Conservation (phyloP, 2,329 filamentous ascomycete species). For the Volutella citrinella region DNA sequence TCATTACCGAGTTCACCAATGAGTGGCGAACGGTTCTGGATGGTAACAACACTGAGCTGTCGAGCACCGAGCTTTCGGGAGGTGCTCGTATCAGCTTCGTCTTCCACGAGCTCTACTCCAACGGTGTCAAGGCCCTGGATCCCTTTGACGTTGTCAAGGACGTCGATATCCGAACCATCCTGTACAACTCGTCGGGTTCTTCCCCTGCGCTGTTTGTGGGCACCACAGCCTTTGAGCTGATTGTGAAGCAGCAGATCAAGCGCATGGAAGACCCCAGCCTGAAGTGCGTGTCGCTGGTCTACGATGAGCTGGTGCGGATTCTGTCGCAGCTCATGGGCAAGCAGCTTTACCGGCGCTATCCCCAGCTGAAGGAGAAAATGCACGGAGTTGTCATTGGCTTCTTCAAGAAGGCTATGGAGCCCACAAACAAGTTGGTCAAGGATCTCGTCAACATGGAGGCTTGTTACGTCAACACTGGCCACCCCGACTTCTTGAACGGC, state of each 20-base stretch:
- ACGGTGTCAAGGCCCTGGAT: conserved; percentile 95
- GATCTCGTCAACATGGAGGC: conserved; percentile 95
- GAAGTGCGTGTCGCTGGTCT: conserved; percentile 96
- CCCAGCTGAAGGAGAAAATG: conserved; percentile 94
- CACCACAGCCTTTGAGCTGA: conserved; percentile 96
- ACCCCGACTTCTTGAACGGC: conserved; percentile 96
- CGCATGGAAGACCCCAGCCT: conserved; percentile 91
- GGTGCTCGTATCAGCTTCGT: conserved; percentile 99
- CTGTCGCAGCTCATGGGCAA: conserved; percentile 86
- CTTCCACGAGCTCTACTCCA: conserved; percentile 97
- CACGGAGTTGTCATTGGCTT: conserved; percentile 88
- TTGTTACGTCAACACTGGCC: conserved; percentile 97
- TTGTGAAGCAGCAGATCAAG: conserved; percentile 98
- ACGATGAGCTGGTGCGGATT: conserved; percentile 95
- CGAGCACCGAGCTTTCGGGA: conserved; percentile 89
- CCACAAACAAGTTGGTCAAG: conserved; percentile 92
- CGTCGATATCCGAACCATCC: conserved; percentile 91
- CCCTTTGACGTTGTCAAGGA: conserved; percentile 98
- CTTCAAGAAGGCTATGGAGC: conserved; percentile 98
- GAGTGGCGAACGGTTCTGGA: conserved; percentile 96
- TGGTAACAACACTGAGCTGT: conserved; percentile 94
- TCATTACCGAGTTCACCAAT: conserved; percentile 98
- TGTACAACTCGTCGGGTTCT: conserved; percentile 99
- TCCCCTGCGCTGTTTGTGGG: conserved; percentile 96
- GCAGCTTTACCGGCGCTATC: conserved; percentile 87